A percentile compares a stretch with the other conserved stretches of the same genome.
phyloP scores from a whole-genome alignment of 179 eudicot genomes.

The Gypsophila paniculata region DNA sequence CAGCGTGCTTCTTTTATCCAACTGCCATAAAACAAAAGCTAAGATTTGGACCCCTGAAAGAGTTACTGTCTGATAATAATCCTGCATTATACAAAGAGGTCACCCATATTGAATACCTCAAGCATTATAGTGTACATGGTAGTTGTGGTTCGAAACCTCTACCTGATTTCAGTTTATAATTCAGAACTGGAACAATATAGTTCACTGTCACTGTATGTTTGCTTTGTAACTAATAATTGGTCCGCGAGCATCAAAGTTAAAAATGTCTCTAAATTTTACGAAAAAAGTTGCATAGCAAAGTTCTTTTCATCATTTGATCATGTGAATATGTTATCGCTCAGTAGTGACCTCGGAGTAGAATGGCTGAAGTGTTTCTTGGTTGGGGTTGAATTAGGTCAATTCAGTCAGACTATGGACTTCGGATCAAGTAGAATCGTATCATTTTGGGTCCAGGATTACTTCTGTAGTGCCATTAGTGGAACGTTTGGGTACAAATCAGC shows the following conservation, averaged over 20 bases:
- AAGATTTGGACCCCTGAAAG: slow-evolving; percentile 36
- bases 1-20: slow-evolving; percentile 46
- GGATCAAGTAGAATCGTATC: too few species aligned
- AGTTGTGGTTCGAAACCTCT: slow-evolving; percentile 29
- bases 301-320: background rate
- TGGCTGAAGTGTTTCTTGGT: too few species aligned
- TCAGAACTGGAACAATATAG: background rate
- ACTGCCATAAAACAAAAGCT: slow-evolving; percentile 21
- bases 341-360: too few species aligned
- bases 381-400: too few species aligned
- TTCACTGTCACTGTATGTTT: background rate
- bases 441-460: too few species aligned
- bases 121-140: slow-evolving; percentile 27
- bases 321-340: too few species aligned
- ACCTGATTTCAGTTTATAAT: slow-evolving; percentile 29
- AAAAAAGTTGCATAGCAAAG: background rate
- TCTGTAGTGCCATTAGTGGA: too few species aligned
- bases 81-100: slow-evolving; percentile 38
- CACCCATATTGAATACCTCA: slow-evolving; percentile 32
- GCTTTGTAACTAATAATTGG: background rate
- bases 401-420: too few species aligned
- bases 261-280: background rate
- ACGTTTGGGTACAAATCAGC: too few species aligned
- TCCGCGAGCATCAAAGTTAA: background rate
- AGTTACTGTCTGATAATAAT: slow-evolving; percentile 29